phyloP scores from a whole-genome alignment of 192 early-diverging fungal species.

The Backusella liffmaniae region DNA sequence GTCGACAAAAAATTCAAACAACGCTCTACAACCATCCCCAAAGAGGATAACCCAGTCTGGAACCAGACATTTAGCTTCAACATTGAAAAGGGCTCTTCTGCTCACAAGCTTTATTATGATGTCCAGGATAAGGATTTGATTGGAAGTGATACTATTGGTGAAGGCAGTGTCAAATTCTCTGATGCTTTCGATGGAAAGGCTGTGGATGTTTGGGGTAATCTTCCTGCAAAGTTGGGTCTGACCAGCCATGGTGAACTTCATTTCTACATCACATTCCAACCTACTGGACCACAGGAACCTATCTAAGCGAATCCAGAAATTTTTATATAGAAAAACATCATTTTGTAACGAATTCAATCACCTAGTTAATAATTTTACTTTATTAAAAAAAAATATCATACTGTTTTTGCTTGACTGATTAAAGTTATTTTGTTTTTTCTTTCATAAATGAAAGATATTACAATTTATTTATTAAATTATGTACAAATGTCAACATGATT shows the following conservation, averaged over 20 bases:
- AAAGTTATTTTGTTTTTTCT: not conserved
- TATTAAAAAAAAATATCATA: not conserved
- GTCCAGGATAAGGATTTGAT: slow-evolving; percentile 38
- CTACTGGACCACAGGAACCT: not conserved
- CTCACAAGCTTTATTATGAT: slow-evolving; percentile 34
- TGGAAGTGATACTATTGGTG: slow-evolving; percentile 37
- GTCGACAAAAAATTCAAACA: slow-evolving; percentile 27
- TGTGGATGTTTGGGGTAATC: slow-evolving; percentile 27
- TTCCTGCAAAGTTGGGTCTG: slow-evolving; percentile 38
- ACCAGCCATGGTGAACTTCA: slow-evolving; percentile 32
- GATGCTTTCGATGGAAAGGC: slow-evolving; percentile 19
- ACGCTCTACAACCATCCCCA: slow-evolving; percentile 1
- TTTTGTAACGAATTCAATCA: not conserved
- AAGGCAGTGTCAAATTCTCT: slow-evolving; percentile 24
- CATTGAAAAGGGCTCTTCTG: slow-evolving; percentile 8
- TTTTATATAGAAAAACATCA: not conserved
- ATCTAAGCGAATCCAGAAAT: not conserved
- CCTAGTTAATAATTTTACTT: not conserved
- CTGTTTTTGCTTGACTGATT: not conserved
- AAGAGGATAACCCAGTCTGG: slow-evolving; percentile 28
- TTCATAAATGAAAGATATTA: not conserved
- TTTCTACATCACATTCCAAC: slow-evolving; percentile 32
- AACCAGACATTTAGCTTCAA: slow-evolving; percentile 28
- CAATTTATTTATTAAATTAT: slow-evolving; percentile 3
- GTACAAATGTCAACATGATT: slow-evolving; percentile 1